Evolutionary conservation across 2,329 filamentous ascomycete species (phyloP).

Genomic region (Pseudocercospora fuligena): DNA sequence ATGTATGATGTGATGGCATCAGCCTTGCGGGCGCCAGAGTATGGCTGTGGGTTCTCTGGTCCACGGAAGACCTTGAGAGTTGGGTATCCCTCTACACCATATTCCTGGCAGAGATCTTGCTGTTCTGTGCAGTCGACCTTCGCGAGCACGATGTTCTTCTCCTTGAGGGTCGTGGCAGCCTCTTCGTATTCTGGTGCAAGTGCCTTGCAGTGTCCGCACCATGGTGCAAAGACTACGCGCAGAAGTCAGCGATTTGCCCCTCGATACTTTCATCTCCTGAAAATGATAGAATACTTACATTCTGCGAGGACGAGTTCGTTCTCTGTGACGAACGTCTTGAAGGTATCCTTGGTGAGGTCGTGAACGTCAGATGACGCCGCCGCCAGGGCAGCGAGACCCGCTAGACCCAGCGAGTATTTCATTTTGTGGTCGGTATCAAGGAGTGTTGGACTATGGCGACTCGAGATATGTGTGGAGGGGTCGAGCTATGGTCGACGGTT

Average conservation of each 20-base stretch:
- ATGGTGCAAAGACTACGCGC: constrained; percentile 81
- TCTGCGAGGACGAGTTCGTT: constrained; percentile 92
- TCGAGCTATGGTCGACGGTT: background rate
- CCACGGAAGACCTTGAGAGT: constrained; percentile 99
- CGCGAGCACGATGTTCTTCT: constrained; percentile 82
- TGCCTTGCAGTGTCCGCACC: constrained; percentile 98
- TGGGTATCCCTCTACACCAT: constrained; percentile 95
- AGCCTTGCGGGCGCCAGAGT: constrained; percentile 88
- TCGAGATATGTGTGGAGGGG: constrained; percentile 8
- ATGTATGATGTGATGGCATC: constrained; percentile 82
- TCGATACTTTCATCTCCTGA: constrained; percentile 2
- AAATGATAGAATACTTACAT: constrained; percentile 64
- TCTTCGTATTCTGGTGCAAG: constrained; percentile 91
- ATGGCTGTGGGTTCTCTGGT: constrained; percentile 76
- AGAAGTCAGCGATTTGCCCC: constrained; percentile 4
- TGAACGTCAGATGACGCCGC: constrained; percentile 72
- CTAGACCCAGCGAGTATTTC: constrained; percentile 38
- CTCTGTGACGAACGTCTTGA: constrained; percentile 81
- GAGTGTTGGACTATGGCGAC: background rate
- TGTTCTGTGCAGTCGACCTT: constrained; percentile 97
- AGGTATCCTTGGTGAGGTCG: constrained; percentile 83
- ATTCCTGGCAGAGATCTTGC: constrained; percentile 84
- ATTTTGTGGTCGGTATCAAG: constrained; percentile 20
- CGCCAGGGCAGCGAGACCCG: constrained; percentile 62
- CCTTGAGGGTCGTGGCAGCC: constrained; percentile 81